A percentile compares a stretch with the other conserved stretches of the same genome.
Conservation (phyloP, 352 stramenopile genomes). For the Phytophthora ramorum region DNA sequence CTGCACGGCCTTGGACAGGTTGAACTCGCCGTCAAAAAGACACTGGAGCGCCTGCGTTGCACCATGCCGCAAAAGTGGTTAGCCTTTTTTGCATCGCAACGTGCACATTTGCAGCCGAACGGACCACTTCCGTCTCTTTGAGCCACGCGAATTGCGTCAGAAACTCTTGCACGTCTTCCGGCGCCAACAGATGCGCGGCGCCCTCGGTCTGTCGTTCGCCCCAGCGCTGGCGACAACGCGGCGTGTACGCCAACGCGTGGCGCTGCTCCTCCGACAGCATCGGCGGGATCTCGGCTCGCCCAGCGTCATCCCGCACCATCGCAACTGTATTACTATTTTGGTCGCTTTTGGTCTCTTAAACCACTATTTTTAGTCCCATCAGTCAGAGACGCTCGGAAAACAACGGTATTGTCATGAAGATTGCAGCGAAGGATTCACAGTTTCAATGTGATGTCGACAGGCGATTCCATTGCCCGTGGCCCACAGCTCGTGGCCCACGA, state of each 20-base stretch:
- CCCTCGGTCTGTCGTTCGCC: constrained; percentile 19
- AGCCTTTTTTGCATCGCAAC: not conserved
- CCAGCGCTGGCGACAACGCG: constrained; percentile 54
- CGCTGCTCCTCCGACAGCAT: constrained; percentile 46
- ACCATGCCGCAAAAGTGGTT: not conserved
- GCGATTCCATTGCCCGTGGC: no score
- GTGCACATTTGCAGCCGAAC: constrained; percentile 10
- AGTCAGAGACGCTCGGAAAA: no score
- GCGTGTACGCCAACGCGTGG: constrained; percentile 16
- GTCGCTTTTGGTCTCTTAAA: constrained; percentile 1
- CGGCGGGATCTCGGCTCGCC: constrained; percentile 62
- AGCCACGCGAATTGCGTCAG: constrained; percentile 52
- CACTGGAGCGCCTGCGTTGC: constrained; percentile 60
- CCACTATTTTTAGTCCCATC: not conserved
- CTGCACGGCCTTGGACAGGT: constrained; percentile 46
- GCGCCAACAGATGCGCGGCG: constrained; percentile 24
- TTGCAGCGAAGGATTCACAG: no score
- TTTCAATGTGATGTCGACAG: no score
- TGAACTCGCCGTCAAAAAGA: constrained; percentile 64
- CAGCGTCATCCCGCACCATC: constrained; percentile 34
- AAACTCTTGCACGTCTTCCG: constrained; percentile 60
- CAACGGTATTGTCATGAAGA: no score
- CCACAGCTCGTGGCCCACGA: no score
- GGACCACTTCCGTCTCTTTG: constrained; percentile 65
- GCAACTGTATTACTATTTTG: not conserved